Percentiles rank a stretch among this genome's conserved stretches.
phyloP scores from a whole-genome alignment of 352 stramenopile species.

The Elongisporangium undulatum region DNA sequence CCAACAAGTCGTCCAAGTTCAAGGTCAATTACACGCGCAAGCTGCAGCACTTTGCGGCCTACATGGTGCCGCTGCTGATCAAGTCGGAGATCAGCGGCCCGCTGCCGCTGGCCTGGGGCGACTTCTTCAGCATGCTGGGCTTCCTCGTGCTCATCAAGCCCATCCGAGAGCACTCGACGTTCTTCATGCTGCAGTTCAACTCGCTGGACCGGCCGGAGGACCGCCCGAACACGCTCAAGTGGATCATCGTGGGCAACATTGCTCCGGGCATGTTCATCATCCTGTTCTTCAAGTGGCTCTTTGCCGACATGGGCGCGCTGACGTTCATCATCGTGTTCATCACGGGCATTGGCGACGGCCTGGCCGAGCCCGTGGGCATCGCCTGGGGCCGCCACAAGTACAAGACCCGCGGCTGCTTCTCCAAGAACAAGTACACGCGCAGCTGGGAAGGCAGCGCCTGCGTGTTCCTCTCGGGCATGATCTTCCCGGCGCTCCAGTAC shows the following conservation, averaged over 20 bases:
- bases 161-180: constrained; percentile 70
- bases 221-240: constrained; percentile 81
- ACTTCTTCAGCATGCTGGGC: constrained; percentile 77
- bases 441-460: constrained; percentile 80
- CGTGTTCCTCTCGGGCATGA: constrained; percentile 71
- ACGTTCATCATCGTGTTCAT: constrained; percentile 84
- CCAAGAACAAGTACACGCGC: constrained; percentile 80
- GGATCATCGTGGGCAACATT: constrained; percentile 81
- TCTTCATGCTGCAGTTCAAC: constrained; percentile 90
- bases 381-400: constrained; percentile 84
- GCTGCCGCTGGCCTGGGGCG: constrained; percentile 71
- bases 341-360: constrained; percentile 70
- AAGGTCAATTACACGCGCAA: constrained; percentile 90
- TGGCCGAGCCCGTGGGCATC: constrained; percentile 77
- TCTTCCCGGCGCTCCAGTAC: constrained; percentile 58
- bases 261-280: constrained; percentile 63
- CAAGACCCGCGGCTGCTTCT: constrained; percentile 80
- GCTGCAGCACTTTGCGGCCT: constrained; percentile 79
- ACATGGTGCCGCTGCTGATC: constrained; percentile 77
- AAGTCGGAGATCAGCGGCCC: constrained; percentile 60
- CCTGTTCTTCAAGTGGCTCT: constrained; percentile 86
- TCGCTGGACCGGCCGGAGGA: constrained; percentile 82
- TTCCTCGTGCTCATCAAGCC: constrained; percentile 86
- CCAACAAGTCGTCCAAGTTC: constrained; percentile 77
- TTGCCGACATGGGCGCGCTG: constrained; percentile 45